These are phyloP conservation scores for Stagonosporopsis vannaccii DNA, from an alignment of 2,329 filamentous ascomycete genomes.

Conservation along the genomic window DNA sequence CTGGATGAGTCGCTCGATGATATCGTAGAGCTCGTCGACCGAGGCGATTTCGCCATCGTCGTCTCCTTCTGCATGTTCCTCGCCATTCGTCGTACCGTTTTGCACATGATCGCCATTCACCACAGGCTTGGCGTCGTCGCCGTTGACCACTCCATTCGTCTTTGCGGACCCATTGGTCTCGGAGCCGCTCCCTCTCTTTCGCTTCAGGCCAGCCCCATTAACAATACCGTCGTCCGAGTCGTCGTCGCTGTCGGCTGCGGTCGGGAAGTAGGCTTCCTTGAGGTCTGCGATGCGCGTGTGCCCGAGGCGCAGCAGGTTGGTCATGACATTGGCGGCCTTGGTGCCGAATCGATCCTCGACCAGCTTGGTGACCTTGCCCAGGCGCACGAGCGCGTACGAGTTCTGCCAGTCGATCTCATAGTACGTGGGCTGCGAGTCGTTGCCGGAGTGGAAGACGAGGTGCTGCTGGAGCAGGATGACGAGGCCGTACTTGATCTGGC, in stretches of 20 bases:
- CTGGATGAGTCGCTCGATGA: conserved; percentile 62
- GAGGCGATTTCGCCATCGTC: conserved; percentile 45
- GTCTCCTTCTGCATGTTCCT: conserved; percentile 23
- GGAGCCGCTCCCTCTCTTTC: conserved; percentile 31
- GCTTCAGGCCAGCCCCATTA: conserved; percentile 34
- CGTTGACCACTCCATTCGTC: conserved; percentile 21
- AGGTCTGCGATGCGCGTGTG: conserved; percentile 77
- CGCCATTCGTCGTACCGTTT: conserved; percentile 22
- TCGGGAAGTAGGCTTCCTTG: conserved; percentile 66
- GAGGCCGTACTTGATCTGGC: conserved; percentile 81
- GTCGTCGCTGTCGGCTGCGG: conserved; percentile 37
- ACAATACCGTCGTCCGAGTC: conserved; percentile 42
- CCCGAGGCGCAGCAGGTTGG: conserved; percentile 77
- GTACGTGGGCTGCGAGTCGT: conserved; percentile 69
- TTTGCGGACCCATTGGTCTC: conserved; percentile 30
- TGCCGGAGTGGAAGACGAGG: conserved; percentile 75
- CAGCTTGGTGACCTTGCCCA: conserved; percentile 80
- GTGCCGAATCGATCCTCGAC: conserved; percentile 76
- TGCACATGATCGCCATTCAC: conserved; percentile 23
- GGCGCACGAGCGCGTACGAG: conserved; percentile 82
- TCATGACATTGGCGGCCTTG: conserved; percentile 76
- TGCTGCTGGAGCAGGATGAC: conserved; percentile 88
- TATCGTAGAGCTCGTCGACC: conserved; percentile 51
- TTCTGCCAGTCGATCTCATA: conserved; percentile 85
- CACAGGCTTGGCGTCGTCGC: conserved; percentile 5